phyloP scores from a whole-genome alignment of 2,329 filamentous ascomycete species.

The Curvularia sp. region DNA sequence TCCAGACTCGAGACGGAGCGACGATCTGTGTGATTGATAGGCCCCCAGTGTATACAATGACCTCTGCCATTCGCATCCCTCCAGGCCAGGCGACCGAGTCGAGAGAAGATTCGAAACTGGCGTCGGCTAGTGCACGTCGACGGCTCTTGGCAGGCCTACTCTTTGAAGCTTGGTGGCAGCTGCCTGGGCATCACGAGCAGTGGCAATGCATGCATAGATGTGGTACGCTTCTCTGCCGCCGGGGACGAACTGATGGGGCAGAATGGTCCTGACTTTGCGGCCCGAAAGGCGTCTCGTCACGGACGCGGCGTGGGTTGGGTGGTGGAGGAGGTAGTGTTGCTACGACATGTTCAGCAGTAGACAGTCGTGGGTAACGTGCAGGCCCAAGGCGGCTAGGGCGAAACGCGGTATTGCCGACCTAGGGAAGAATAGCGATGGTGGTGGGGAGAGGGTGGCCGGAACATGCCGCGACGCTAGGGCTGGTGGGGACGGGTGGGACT shows the following conservation, averaged over 20 bases:
- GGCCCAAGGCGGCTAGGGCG: not conserved
- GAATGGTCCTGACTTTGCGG: not conserved
- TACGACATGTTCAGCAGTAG: not conserved
- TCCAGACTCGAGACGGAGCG: conserved; percentile 5
- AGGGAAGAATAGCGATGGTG: conserved; percentile 1
- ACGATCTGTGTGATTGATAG: conserved; percentile 2
- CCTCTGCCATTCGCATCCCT: not conserved
- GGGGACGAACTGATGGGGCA: not conserved
- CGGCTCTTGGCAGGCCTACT: not conserved
- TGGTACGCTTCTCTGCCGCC: not conserved
- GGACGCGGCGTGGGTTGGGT: not conserved
- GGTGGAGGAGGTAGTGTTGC: not conserved
- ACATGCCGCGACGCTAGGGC: not conserved
- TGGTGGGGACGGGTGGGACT: not conserved
- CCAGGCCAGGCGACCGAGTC: not conserved
- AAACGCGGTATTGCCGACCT: not conserved
- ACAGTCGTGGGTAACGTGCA: not conserved
- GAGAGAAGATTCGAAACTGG: not conserved
- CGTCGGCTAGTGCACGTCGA: not conserved
- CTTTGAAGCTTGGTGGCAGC: not conserved
- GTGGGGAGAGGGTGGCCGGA: not conserved
- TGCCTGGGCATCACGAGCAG: not conserved
- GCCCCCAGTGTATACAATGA: not conserved
- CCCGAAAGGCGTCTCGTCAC: not conserved
- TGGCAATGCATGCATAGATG: not conserved